These are phyloP conservation scores for Typha latifolia DNA, from an alignment of 176 grass and related monocot species.

Conservation along the genomic window DNA sequence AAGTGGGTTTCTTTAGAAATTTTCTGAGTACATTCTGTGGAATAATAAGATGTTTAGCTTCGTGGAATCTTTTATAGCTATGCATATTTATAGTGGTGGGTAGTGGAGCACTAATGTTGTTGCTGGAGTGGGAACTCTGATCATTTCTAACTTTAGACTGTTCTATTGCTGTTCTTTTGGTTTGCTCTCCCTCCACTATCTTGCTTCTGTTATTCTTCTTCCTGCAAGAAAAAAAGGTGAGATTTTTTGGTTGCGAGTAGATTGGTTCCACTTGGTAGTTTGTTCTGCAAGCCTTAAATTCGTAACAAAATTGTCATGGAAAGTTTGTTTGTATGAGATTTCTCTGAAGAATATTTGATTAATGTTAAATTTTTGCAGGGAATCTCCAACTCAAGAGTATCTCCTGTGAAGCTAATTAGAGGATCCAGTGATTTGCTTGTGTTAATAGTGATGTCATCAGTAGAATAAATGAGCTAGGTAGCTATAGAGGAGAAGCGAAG, in stretches of 20 bases:
- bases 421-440: background rate
- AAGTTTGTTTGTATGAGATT: background rate
- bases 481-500: too few relatives aligned
- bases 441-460: too few relatives aligned
- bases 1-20: background rate
- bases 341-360: background rate
- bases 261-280: background rate
- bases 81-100: too few relatives aligned
- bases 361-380: background rate
- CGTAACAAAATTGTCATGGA: background rate
- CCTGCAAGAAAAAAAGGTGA: too few relatives aligned
- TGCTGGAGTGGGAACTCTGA: too few relatives aligned
- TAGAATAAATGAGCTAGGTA: too few relatives aligned
- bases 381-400: background rate
- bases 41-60: background rate
- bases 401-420: background rate
- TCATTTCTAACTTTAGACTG: too few relatives aligned
- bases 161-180: too few relatives aligned
- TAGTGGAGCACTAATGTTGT: too few relatives aligned
- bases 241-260: background rate
- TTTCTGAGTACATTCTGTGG: background rate
- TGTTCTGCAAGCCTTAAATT: background rate
- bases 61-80: too few relatives aligned
- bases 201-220: too few relatives aligned
- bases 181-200: too few relatives aligned